These are phyloP conservation scores for Fonsecaea nubica DNA, from an alignment of 2,329 filamentous ascomycete species.

Conservation along the genomic window DNA sequence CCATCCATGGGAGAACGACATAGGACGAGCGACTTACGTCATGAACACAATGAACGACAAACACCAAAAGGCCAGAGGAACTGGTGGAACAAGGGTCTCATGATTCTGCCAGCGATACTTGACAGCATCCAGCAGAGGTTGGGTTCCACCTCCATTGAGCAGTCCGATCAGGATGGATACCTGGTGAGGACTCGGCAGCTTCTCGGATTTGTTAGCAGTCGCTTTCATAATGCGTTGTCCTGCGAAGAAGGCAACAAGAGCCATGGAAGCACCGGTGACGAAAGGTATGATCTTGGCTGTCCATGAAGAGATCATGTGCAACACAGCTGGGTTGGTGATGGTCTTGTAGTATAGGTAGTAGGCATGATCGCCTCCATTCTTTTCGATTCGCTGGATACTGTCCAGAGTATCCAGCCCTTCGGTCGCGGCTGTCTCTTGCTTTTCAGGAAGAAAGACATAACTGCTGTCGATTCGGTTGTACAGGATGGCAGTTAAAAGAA, in stretches of 20 bases:
- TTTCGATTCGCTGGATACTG: slow-evolving; percentile 15
- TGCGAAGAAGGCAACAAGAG: slow-evolving; percentile 34
- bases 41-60: slow-evolving; percentile 24
- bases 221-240: slow-evolving; percentile 33
- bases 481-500: slow-evolving; percentile 29
- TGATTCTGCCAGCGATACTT: slow-evolving; percentile 26
- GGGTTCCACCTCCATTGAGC: slow-evolving; percentile 22
- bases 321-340: slow-evolving; percentile 24
- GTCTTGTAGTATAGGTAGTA: slow-evolving; percentile 33
- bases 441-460: slow-evolving; percentile 20
- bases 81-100: slow-evolving; percentile 21
- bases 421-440: slow-evolving; percentile 12
- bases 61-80: slow-evolving; percentile 28
- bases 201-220: slow-evolving; percentile 22
- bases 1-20: not conserved
- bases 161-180: slow-evolving; percentile 27
- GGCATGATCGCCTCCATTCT: slow-evolving; percentile 25
- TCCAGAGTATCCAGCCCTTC: slow-evolving; percentile 16
- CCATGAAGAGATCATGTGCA: slow-evolving; percentile 34
- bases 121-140: slow-evolving; percentile 21
- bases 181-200: slow-evolving; percentile 28
- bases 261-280: slow-evolving; percentile 32
- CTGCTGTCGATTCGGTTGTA: slow-evolving; percentile 26
- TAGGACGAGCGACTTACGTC: slow-evolving; percentile 17
- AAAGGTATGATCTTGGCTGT: slow-evolving; percentile 36